phyloP scores from a whole-genome alignment of 2,329 filamentous ascomycete genomes.

The Plectosphaerella plurivora region DNA sequence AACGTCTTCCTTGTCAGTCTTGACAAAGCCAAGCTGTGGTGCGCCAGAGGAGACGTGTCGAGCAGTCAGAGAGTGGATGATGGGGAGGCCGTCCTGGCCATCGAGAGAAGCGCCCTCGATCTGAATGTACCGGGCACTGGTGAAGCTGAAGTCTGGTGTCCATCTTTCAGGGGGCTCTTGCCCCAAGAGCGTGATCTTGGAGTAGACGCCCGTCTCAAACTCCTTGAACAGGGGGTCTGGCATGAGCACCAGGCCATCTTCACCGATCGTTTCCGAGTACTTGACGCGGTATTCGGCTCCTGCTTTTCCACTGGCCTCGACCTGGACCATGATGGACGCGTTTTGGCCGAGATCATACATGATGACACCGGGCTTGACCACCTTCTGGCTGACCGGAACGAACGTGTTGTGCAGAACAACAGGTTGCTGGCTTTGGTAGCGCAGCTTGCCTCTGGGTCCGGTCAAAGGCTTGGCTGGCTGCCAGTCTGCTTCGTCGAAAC shows the following conservation, averaged over 20 bases:
- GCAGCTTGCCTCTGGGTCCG: constrained; percentile 30
- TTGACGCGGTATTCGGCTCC: constrained; percentile 14
- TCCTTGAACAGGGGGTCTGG: constrained; percentile 32
- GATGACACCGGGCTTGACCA: constrained; percentile 12
- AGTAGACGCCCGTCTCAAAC: constrained; percentile 28
- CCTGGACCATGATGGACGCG: constrained; percentile 16
- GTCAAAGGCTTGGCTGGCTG: constrained; percentile 28
- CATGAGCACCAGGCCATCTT: constrained; percentile 27
- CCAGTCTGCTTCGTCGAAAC: constrained; percentile 21
- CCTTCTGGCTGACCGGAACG: constrained; percentile 16
- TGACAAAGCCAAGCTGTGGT: constrained; percentile 26
- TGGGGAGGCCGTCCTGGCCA: constrained; percentile 18
- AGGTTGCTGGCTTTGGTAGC: constrained; percentile 33
- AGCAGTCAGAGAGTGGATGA: constrained; percentile 26
- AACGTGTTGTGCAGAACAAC: constrained; percentile 30
- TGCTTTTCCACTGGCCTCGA: constrained; percentile 13
- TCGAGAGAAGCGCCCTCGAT: constrained; percentile 29
- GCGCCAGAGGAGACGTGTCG: constrained; percentile 33
- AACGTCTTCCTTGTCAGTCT: constrained; percentile 33
- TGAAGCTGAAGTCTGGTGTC: constrained; percentile 36
- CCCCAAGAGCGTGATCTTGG: constrained; percentile 27
- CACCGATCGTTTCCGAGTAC: constrained; percentile 19
- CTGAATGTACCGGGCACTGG: constrained; percentile 34
- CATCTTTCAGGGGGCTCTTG: constrained; percentile 22
- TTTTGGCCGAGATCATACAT: constrained; percentile 18